Conservation (phyloP, 2,329 filamentous ascomycete genomes). For the Exophiala alcalophila region DNA sequence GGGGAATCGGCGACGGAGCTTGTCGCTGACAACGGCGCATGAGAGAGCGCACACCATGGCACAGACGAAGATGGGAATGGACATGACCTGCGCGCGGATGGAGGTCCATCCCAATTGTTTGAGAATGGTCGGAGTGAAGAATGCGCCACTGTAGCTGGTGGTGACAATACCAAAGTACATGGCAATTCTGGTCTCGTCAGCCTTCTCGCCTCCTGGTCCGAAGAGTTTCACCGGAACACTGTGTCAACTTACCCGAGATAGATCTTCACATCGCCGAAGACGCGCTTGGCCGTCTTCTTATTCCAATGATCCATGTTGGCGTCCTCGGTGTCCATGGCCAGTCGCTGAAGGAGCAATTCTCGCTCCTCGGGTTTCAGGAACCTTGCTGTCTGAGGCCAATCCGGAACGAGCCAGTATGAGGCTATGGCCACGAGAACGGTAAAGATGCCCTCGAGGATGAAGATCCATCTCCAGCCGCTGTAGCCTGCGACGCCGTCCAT, state of each 20-base stretch:
- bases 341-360: conserved; percentile 37
- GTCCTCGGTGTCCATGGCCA: conserved; percentile 32
- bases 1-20: conserved; percentile 36
- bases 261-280: conserved; percentile 37
- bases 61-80: conserved; percentile 37
- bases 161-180: conserved; percentile 38
- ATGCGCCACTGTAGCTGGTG: conserved; percentile 35
- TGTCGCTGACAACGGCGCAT: conserved; percentile 34
- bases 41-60: conserved; percentile 33
- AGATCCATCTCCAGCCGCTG: conserved; percentile 38
- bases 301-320: conserved; percentile 34
- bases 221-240: not conserved
- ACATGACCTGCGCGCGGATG: conserved; percentile 36
- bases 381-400: conserved; percentile 36
- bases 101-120: conserved; percentile 36
- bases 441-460: conserved; percentile 37
- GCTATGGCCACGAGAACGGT: conserved; percentile 33
- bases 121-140: conserved; percentile 39
- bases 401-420: conserved; percentile 34
- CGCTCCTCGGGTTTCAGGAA: conserved; percentile 34
- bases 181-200: conserved; percentile 26
- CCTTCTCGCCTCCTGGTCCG: not conserved
- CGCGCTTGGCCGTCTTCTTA: conserved; percentile 31
- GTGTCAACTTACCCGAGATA: conserved; percentile 31
- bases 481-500: conserved; percentile 45